Base-by-base conservation (phyloP, 345 rosid genomes). In the Arabidopsis suecica region DNA sequence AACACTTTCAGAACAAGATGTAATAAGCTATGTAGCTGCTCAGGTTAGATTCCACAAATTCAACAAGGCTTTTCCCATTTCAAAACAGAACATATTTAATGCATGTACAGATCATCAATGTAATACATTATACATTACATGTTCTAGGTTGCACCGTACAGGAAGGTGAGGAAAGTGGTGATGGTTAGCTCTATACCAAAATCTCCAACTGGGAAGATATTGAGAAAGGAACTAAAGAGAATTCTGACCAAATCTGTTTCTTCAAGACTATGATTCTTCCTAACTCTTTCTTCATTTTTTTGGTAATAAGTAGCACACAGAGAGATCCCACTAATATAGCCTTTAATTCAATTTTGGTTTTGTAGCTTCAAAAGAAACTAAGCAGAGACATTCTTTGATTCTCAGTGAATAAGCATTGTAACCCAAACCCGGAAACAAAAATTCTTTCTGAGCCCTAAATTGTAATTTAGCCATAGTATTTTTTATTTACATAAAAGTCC, bases 131-230 rank as follows among this genome's bases (percentile, higher is more conserved):
- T 34, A 34, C 37, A 34, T 59, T 13, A 16, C 5, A 2, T 49
- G 55, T 76, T 6, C 36, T 78, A 93, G 97, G 97, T 91, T 75
- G 83, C 97, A 1, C 93, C 97, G n/a, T 80, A 89, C 69, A 91
- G 89, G 89, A 93, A 87, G 78, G 92, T 89, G 78, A 88, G 91
- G 72, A 88, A 78, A 79, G 98, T 91, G 73, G 63, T 86, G 25
- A 89, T 93, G 69, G 82, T 81, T 20, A 34, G 48, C 75, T 75
- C 81, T 10, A 88, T 91, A 75, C 96, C 97, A 7, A 91, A 83
- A 79, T 88, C 98, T 34, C 82, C 93, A 25, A 84, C 97, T 8
- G 94, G 97, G 60, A 91, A 91, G 90, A 85, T 88, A 78, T 88
- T 91, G 32, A 74, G 97, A 54, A 85, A 82, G 75, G 92, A 89